Base-by-base conservation (phyloP, 1,284 basidiomycete genomes). In the Meira miltonrushii region DNA sequence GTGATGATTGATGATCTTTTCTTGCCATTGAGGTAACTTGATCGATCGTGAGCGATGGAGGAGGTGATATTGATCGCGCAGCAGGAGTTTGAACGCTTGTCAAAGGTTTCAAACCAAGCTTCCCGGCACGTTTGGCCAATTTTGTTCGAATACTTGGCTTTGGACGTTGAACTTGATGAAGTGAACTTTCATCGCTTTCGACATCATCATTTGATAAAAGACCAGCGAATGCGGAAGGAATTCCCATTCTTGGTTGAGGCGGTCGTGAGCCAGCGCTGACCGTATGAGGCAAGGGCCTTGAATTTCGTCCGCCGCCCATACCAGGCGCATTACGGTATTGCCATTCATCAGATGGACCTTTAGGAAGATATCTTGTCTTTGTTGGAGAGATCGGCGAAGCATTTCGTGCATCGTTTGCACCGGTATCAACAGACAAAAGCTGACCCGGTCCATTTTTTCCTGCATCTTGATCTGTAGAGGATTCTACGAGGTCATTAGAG, bases 261-360 rank as follows among this genome's bases (percentile, higher is more conserved):
- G 28, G 28, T 33, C 28, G 28, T 4, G 28, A 33, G 28, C 28
- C 28, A 33, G 28, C 28, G 8, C 28, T 33, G 15, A 25, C 39
- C 13, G 43, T 39, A 2, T 61, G 50, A 1, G 48, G 55, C 25
- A 65, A 43, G 19, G 58, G 44, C 21, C 53, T 52, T 12, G 46
- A 44, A 12, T 43, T 54, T 7, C 58, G 39, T n/a, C 44, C 17
- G 21, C 59, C 62, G 17, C 65, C 62, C 57, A 72, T 62, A 0
- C 72, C 70, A 2, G 72, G 72, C 15, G 68, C 74, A n/a, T 73
- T 72, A 33, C 74, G 71, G 54, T 65, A 76, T 57, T 68, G 68
- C 74, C 72, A 74, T 10, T 59, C 61, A 44, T 74, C 69, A 21
- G 64, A 62, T 0, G 58, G 57, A 1, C 54, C 53, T 33, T 76